Conservation (phyloP, 495 filamentous ascomycete genomes). For the Aspergillus carlsbadensis region DNA sequence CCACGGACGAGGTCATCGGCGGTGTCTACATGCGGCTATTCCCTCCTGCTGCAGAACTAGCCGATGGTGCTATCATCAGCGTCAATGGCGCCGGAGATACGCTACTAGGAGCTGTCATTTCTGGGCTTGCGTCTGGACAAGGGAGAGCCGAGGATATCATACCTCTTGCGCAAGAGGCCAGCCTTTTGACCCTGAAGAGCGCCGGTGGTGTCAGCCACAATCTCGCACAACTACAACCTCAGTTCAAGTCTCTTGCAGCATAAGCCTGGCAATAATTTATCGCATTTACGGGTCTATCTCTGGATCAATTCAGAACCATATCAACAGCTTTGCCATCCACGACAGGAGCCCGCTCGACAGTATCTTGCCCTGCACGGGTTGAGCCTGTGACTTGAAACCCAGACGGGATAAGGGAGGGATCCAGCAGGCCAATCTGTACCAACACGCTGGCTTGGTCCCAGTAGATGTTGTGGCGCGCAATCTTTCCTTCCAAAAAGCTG, state of each 20-base stretch:
- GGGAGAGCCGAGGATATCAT: constrained; percentile 42
- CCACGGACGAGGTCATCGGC: constrained; percentile 56
- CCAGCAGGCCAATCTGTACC: constrained; percentile 70
- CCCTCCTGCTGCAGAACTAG: constrained; percentile 62
- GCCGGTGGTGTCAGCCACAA: constrained; percentile 64
- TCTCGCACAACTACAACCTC: constrained; percentile 14
- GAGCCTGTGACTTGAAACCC: constrained; percentile 34
- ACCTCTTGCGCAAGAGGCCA: constrained; percentile 65
- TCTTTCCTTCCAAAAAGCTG: constrained; percentile 66
- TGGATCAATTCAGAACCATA: background rate
- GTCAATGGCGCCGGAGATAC: constrained; percentile 97
- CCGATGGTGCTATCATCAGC: constrained; percentile 64
- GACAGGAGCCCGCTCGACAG: constrained; percentile 26
- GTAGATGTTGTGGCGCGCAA: constrained; percentile 75
- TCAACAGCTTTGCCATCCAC: constrained; percentile 21
- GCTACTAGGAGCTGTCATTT: constrained; percentile 76
- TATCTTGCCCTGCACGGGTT: constrained; percentile 20
- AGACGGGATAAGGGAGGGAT: constrained; percentile 52
- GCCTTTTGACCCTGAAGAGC: constrained; percentile 70
- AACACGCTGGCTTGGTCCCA: constrained; percentile 87
- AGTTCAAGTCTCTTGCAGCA: background rate
- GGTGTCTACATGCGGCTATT: constrained; percentile 86
- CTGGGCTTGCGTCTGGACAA: constrained; percentile 52
- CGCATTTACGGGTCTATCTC: background rate
- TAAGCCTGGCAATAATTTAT: background rate